Base-by-base conservation (phyloP, 441 rosid genomes). In the Arabidopsis hybrid region DNA sequence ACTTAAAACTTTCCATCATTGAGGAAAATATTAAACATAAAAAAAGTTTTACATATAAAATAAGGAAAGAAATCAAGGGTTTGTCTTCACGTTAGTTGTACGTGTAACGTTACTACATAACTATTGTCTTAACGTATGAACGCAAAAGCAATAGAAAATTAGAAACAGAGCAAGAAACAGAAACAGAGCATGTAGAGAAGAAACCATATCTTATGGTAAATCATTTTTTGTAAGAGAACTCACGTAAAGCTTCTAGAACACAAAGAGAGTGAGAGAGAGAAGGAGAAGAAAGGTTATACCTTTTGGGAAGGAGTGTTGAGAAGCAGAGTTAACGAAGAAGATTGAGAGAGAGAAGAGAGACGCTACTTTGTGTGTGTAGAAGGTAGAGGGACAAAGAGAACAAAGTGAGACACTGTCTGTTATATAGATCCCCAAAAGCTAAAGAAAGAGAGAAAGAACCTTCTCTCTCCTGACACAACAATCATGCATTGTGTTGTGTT, bases 391-490 rank as follows among this genome's bases (percentile, higher is more conserved):
- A 84, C 82, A 83, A 81, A 81, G 72, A 10, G 83, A 80, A 78
- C 77, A 62, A 76, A 65, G 81, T 2, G 60, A 45, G 72, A 81
- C 75, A 75, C 57, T 63, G 83, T 71, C 61, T 79, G 58, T 84
- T 88, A 81, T 85, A 86, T 82, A 87, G 87, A 85, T 83, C 72
- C 55, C 62, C 63, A 78, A 79, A 76, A 67, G 77, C 53, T 56
- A 63, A 68, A 75, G 79, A 60, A 74, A 26, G 62, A 29, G 71
- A 66, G 17, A 51, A 50, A 60, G 68, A 60, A 60, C n/a, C 58
- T 43, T 60, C 78, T 60, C 88, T 87, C 86, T 57, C 78, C 99
- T 92, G 99, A 90, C 99, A 91, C 85, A 83, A 84, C 94, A 95
- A 95, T 92, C 94, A 95, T 92, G 89, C 90, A 86, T 84, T 82